Evolutionary conservation across 108 stramenopile genomes (phyloP).

Genomic region (Skeletonema potamos): DNA sequence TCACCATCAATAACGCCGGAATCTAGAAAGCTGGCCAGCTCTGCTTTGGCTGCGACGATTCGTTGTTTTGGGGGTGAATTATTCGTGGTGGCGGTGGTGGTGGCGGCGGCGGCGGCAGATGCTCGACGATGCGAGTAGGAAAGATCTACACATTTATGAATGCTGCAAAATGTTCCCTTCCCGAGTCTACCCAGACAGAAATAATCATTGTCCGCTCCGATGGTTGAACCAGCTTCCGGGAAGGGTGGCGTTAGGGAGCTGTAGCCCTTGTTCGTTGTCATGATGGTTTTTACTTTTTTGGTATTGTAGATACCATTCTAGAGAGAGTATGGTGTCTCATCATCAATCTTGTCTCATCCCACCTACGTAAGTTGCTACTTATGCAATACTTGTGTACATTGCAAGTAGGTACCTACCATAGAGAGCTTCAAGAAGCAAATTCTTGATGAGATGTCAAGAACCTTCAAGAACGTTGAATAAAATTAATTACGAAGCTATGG

Average conservation of each 20-base stretch:
- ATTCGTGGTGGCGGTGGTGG: neutral
- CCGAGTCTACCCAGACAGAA: constrained; percentile 80
- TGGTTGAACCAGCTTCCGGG: constrained; percentile 59
- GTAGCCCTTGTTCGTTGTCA: neutral
- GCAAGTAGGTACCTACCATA: too few species aligned
- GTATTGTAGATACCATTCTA: too few species aligned
- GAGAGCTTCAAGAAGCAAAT: too few species aligned
- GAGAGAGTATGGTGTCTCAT: too few species aligned
- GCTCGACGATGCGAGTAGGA: constrained; percentile 37
- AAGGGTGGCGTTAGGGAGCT: constrained; percentile 40
- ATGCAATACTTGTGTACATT: too few species aligned
- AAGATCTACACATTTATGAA: constrained; percentile 83
- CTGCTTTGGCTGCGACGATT: constrained; percentile 83
- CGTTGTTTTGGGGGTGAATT: constrained; percentile 20
- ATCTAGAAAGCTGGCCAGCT: constrained; percentile 70
- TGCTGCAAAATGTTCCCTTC: constrained; percentile 84
- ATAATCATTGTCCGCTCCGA: constrained; percentile 57
- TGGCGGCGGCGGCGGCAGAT: neutral
- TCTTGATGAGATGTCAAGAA: too few species aligned
- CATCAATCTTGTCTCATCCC: too few species aligned
- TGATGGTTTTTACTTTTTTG: constrained; percentile 5
- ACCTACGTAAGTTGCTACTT: too few species aligned
- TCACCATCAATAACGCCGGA: constrained; percentile 84
- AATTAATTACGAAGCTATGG: too few species aligned
- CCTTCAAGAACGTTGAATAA: too few species aligned